Conservation (phyloP, 495 filamentous ascomycete species). For the Aspergillus ellipticus region DNA sequence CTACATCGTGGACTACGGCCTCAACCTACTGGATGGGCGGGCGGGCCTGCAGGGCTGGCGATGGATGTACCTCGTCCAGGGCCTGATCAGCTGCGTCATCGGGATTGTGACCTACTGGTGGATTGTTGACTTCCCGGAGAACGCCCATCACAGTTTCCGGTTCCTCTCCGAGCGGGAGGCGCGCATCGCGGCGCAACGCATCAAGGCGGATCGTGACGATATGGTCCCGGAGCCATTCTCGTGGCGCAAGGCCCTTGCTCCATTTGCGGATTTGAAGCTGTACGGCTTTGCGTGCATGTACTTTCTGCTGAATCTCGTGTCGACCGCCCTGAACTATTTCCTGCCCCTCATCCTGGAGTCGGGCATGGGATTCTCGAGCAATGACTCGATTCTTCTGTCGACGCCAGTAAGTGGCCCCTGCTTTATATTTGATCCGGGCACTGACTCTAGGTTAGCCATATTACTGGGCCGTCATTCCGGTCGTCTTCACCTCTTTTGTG, state of each 20-base stretch:
- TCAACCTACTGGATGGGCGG: slow-evolving; percentile 60
- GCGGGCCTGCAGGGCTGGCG: slow-evolving; percentile 66
- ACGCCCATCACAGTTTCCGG: slow-evolving; percentile 54
- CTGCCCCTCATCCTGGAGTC: slow-evolving; percentile 68
- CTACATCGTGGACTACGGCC: slow-evolving; percentile 66
- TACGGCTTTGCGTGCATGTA: slow-evolving; percentile 71
- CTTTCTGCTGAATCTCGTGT: slow-evolving; percentile 71
- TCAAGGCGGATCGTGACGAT: slow-evolving; percentile 64
- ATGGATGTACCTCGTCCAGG: slow-evolving; percentile 76
- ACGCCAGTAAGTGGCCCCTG: slow-evolving; percentile 47
- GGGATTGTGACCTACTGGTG: slow-evolving; percentile 70
- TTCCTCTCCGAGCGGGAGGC: slow-evolving; percentile 62
- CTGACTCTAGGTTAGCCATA: slow-evolving; percentile 48
- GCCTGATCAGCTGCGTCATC: slow-evolving; percentile 58
- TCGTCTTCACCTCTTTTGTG: slow-evolving; percentile 63
- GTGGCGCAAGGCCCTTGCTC: slow-evolving; percentile 52
- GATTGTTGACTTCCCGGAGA: slow-evolving; percentile 79
- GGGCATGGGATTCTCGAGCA: slow-evolving; percentile 67
- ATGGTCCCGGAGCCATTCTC: slow-evolving; percentile 58
- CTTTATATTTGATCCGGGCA: neutral
- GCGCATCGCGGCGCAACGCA: slow-evolving; percentile 51
- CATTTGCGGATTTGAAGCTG: slow-evolving; percentile 65
- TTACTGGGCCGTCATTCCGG: slow-evolving; percentile 70
- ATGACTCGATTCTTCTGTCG: slow-evolving; percentile 65
- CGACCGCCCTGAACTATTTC: slow-evolving; percentile 64